Conservation (phyloP, 805 yeast genomes). For the Hagleromyces aurorensis region DNA sequence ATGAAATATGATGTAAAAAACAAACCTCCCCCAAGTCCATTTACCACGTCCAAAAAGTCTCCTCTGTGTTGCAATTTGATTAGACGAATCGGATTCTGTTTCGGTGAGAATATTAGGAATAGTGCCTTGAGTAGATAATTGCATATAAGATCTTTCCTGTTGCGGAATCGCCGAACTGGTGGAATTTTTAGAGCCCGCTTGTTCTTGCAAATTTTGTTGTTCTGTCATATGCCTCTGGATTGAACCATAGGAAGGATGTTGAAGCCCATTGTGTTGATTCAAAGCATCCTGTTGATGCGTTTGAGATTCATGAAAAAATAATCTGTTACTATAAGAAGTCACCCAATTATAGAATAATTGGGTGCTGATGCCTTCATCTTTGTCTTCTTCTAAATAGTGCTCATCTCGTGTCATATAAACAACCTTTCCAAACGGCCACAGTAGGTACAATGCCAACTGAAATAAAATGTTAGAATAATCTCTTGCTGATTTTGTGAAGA, state of each 20-base stretch:
- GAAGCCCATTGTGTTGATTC: conserved; percentile 8
- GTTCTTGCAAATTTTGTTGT: conserved; percentile 1
- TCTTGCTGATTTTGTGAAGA: conserved; percentile 40
- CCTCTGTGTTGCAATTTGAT: conserved; percentile 29
- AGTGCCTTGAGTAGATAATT: too few species aligned
- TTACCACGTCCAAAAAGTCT: conserved; percentile 86
- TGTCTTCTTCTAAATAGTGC: conserved; percentile 78
- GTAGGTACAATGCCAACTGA: conserved; percentile 60
- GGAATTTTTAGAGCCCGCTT: neutral
- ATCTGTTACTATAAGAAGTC: conserved; percentile 60
- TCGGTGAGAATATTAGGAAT: too few species aligned
- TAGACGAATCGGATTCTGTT: too few species aligned
- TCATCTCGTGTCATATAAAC: conserved; percentile 72
- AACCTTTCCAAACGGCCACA: conserved; percentile 85
- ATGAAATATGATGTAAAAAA: conserved; percentile 68
- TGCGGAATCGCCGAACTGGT: conserved; percentile 1
- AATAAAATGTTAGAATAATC: conserved; percentile 56
- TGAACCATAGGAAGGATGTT: conserved; percentile 22
- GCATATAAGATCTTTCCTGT: too few species aligned
- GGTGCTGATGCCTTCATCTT: conserved; percentile 76
- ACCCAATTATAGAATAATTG: conserved; percentile 89
- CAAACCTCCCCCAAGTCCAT: conserved; percentile 79
- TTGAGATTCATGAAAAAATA: conserved; percentile 51
- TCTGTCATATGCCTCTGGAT: conserved; percentile 24
- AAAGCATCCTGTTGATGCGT: conserved; percentile 6